Percentiles rank a stretch among this genome's conserved stretches.
phyloP scores from a whole-genome alignment of 2,329 filamentous ascomycete genomes.

The Beauveria varroae region DNA sequence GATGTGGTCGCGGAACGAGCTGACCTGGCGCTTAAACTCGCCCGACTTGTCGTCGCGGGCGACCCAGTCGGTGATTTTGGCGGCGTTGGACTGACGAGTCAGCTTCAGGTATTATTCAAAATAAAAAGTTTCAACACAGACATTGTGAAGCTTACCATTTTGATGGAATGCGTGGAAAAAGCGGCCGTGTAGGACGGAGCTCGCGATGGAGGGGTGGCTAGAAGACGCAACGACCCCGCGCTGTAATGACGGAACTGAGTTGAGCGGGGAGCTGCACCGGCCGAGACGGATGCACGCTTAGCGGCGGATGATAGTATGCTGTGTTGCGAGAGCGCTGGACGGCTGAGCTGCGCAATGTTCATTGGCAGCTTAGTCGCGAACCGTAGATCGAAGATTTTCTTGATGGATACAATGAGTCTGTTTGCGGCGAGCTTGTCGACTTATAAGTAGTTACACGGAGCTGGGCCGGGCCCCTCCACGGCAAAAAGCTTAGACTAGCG shows the following conservation, averaged over 20 bases:
- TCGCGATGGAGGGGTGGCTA: not conserved
- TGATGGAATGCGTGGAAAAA: conserved; percentile 1
- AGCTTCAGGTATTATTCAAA: not conserved
- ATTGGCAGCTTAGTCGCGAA: not conserved
- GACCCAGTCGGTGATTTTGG: conserved; percentile 77
- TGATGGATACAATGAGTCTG: not conserved
- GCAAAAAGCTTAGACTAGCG: not conserved
- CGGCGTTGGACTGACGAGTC: conserved; percentile 12
- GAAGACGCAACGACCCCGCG: not conserved
- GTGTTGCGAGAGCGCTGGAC: not conserved
- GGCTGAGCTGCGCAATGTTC: not conserved
- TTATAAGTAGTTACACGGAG: not conserved
- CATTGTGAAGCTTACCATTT: not conserved
- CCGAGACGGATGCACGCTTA: not conserved
- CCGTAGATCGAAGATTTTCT: not conserved
- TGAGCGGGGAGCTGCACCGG: not conserved
- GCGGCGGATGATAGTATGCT: not conserved
- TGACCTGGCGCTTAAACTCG: conserved; percentile 86
- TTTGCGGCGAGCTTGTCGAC: not conserved
- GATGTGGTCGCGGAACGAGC: conserved; percentile 75
- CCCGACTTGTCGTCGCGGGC: conserved; percentile 67
- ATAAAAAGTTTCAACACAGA: too few species aligned
- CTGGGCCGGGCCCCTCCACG: not conserved
- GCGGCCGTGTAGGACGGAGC: not conserved
- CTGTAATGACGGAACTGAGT: not conserved